Evolutionary conservation across 2,329 filamentous ascomycete genomes (phyloP), one percentile per base, ranked within the genome.

Genomic region (Dactylonectria macrodidyma): DNA sequence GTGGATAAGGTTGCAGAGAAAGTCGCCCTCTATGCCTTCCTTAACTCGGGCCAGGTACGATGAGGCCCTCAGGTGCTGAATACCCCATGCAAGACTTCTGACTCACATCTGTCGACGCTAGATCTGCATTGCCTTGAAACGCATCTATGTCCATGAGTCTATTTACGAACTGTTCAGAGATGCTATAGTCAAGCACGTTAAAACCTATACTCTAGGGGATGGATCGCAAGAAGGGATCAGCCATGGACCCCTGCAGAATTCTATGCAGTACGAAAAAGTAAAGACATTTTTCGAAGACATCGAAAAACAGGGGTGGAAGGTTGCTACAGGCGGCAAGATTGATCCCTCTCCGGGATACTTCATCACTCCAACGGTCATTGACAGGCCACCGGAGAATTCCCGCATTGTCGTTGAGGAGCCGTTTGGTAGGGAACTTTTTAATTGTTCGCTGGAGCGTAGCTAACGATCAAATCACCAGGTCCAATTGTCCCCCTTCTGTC

Each of bases 231-330:
- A 76, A 0, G 73, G 62, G 1, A 68, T 68, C 3, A 73, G 88
- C 46, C 84, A 89, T 63, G 87, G 89, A 1, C 91, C 91, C 0
- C 79, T 92, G 2, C 89, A 90, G 67, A 93, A 93, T 78, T 79
- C 84, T 71, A 87, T 89, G 85, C 91, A 93, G 78, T 92, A 85
- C 75, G 87, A 91, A 12, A 85, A 90, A 9, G 75, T 79, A 47
- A 76, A 74, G 65, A 72, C 67, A 0, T 72, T 79, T 67, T 84
- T 92, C 59, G 82, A 83, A 10, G 87, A 90, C 57, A 88, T 86
- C 66, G 84, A 86, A 73, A 81, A 83, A 24, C 71, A 75, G 9
- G 72, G 73, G 0, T 77, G 70, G 86, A 80, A 84, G 34, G 79
- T 87, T n/a, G 85, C 84, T 1, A 65, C 77, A 1, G 79, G 80